Percentiles rank a stretch among this genome's conserved stretches.
phyloP scores from a whole-genome alignment of 73 alveolate species.

The Paramecium tetraurelia region DNA sequence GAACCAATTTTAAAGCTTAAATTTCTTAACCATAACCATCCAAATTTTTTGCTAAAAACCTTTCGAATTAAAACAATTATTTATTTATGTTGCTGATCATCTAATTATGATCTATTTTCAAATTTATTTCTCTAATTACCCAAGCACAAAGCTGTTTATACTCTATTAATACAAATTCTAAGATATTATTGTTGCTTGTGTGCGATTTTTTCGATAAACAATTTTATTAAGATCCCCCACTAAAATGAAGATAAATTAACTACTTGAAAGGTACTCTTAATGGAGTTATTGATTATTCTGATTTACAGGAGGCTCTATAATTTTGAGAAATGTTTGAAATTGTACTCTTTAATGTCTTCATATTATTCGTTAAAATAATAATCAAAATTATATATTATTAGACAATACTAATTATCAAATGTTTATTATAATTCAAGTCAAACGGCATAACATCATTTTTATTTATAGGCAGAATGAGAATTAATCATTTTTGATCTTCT shows the following conservation, averaged over 20 bases:
- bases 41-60: neutral
- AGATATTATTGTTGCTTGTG: neutral
- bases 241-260: neutral
- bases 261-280: neutral
- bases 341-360: neutral
- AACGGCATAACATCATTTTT: too few species aligned
- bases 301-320: neutral
- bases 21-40: neutral
- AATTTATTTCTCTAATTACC: neutral
- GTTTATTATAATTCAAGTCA: too few species aligned
- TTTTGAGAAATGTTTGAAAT: neutral
- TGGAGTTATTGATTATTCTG: conserved; percentile 29
- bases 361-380: neutral
- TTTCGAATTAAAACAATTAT: neutral
- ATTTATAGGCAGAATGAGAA: too few species aligned
- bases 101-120: neutral
- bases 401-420: neutral
- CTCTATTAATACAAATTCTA: neutral
- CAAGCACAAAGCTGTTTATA: neutral
- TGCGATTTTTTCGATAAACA: neutral
- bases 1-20: neutral
- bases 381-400: neutral
- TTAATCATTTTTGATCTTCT: too few species aligned
- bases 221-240: conserved; percentile 5
- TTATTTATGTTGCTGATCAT: neutral